Evolutionary conservation across 768 basidiomycete genomes (phyloP).

Genomic region (Obba rivulosa): DNA sequence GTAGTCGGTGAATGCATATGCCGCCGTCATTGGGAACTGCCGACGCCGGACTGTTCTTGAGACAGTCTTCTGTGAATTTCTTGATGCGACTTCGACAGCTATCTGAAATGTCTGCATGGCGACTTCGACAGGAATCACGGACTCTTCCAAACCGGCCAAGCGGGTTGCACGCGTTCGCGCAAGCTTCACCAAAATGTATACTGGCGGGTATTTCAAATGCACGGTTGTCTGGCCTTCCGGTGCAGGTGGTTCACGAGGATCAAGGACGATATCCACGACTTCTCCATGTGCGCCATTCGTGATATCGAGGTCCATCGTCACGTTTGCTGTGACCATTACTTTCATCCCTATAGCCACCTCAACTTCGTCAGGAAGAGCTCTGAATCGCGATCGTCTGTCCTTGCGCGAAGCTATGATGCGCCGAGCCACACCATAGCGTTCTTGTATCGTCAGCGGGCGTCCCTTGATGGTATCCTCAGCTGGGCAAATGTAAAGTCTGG

Average conservation of each 20-base stretch:
- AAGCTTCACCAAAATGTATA: conserved; percentile 29
- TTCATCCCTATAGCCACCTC: conserved; percentile 30
- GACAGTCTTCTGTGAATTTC: conserved; percentile 3
- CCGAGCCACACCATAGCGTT: conserved; percentile 8
- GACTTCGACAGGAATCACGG: conserved; percentile 28
- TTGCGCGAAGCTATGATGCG: not conserved
- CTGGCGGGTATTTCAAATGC: conserved; percentile 22
- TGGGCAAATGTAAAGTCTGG: conserved; percentile 21
- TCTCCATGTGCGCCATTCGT: conserved; percentile 32
- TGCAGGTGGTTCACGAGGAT: conserved; percentile 24
- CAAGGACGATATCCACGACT: conserved; percentile 28
- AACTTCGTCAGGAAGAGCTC: conserved; percentile 13
- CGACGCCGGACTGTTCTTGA: conserved; percentile 10
- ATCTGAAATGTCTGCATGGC: not conserved
- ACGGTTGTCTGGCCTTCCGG: conserved; percentile 6
- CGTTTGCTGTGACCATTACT: conserved; percentile 34
- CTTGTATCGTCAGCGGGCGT: conserved; percentile 6
- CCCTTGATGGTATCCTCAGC: conserved; percentile 26
- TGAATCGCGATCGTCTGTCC: not conserved
- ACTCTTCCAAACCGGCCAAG: conserved; percentile 25
- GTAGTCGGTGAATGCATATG: conserved; percentile 40
- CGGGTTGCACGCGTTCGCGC: conserved; percentile 19
- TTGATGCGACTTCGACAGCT: conserved; percentile 13
- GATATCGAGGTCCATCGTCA: conserved; percentile 35
- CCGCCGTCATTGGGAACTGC: conserved; percentile 30